A percentile compares a stretch with the other conserved stretches of the same genome.
These are phyloP conservation scores for Moelleriella libera DNA, from an alignment of 2,329 filamentous ascomycete species.

Conservation along the genomic window DNA sequence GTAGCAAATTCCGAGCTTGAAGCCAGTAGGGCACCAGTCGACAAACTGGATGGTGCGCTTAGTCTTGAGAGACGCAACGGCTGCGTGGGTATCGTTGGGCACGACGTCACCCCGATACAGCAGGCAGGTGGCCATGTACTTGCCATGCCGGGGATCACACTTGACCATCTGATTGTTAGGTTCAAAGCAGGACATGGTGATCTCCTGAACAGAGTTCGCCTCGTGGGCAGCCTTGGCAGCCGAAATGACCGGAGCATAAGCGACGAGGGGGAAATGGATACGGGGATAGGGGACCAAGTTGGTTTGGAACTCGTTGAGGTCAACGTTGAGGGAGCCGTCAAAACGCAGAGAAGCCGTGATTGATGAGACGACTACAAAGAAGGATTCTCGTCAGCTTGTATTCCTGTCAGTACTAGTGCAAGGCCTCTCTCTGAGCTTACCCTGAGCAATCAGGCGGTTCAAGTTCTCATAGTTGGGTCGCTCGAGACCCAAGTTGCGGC, in stretches of 20 bases:
- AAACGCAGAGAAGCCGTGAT: conserved; percentile 98
- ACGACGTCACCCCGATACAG: conserved; percentile 98
- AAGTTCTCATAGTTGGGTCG: conserved; percentile 97
- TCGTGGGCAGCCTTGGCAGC: conserved; percentile 93
- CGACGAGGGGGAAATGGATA: conserved; percentile 98
- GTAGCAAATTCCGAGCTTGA: conserved; percentile 99
- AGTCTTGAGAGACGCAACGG: conserved; percentile 94
- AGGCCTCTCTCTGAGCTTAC: conserved; percentile 30
- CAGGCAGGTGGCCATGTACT: conserved; percentile 99
- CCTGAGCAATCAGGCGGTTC: conserved; percentile 96
- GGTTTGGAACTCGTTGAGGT: conserved; percentile 99
- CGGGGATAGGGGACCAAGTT: conserved; percentile 97
- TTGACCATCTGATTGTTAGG: conserved; percentile 99
- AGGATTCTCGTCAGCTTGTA: not conserved
- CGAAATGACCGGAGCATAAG: conserved; percentile 88
- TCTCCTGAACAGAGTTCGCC: conserved; percentile 95
- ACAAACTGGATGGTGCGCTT: conserved; percentile 99
- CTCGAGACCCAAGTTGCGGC: conserved; percentile 92
- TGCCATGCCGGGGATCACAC: conserved; percentile 95
- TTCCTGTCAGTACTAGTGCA: not conserved
- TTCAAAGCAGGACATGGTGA: conserved; percentile 98
- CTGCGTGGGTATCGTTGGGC: conserved; percentile 83
- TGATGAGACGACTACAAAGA: conserved; percentile 69
- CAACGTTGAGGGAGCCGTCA: conserved; percentile 96
- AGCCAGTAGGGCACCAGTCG: conserved; percentile 99